Base-by-base conservation (phyloP, 2,329 filamentous ascomycete genomes). In the Fusarium verticillioides region DNA sequence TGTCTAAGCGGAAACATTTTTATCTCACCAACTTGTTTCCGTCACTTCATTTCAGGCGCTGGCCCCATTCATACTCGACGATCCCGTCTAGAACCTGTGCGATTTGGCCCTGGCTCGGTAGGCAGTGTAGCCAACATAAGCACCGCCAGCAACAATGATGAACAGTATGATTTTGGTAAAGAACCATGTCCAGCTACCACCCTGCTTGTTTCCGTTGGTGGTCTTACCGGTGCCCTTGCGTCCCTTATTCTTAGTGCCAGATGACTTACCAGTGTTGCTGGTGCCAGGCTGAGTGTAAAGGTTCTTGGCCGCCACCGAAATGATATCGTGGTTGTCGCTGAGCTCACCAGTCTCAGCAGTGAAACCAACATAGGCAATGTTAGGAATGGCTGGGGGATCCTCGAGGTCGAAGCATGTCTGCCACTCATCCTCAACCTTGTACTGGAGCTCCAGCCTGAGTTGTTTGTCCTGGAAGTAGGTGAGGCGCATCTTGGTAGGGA, bases 401-500 rank as follows among this genome's bases (percentile, higher is more conserved):
- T 87, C 87, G 26, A 89, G 89, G 79, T 94, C 92, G 85, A 99
- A 99, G 88, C 96, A 99, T 66, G 91, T 86, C 70, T 91, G 92
- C 96, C 96, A 99, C 78, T 95, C 90, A 80, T 92, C 91, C 80
- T 97, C 94, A 57, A 88, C 86, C 88, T 97, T 98, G 89, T 98
- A 99, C 85, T 97, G 94, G 66, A 99, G 87, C 81, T 98, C 95
- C 72, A 99, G 88, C 78, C 92, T 93, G 80, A 99, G 88, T 74
- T 91, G 92, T 85, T 97, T 95, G 85, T 99, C 96, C 85, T 97
- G 94, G 87, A 98, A 97, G 87, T 98, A 98, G 58, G 95, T 98
- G 75, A 99, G 85, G 78, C 91, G 92, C 75, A 95, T 89, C 85
- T 95, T 97, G 74, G 95, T 97, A 28, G 96, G 91, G 64, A 95